phyloP scores from a whole-genome alignment of 2,329 filamentous ascomycete species.

The Graphiopsis chlorocephala region DNA sequence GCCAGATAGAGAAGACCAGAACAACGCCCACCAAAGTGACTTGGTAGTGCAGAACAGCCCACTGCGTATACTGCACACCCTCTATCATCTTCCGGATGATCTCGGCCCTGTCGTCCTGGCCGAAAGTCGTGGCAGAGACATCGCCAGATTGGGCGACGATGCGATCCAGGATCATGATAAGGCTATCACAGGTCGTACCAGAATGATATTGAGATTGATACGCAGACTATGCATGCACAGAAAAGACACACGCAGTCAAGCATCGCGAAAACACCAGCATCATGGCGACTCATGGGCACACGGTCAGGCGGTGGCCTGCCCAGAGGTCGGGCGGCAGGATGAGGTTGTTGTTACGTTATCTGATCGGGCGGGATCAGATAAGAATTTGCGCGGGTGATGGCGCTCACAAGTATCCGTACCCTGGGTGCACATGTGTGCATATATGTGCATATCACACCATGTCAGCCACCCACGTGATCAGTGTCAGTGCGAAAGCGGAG shows the following conservation, averaged over 20 bases:
- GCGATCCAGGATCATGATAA: conserved; percentile 6
- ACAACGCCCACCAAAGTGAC: conserved; percentile 38
- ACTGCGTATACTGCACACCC: conserved; percentile 25
- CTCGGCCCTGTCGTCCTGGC: conserved; percentile 1
- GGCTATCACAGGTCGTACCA: neutral
- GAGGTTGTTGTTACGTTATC: conserved; percentile 3
- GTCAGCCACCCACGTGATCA: neutral
- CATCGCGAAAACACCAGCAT: neutral
- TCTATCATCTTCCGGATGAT: conserved; percentile 2
- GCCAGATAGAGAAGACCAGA: conserved; percentile 36
- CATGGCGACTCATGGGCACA: neutral
- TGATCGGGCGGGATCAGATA: conserved; percentile 10
- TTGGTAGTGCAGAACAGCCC: conserved; percentile 42
- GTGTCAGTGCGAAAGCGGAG: neutral
- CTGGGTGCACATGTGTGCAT: neutral
- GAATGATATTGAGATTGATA: neutral
- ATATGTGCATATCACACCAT: neutral
- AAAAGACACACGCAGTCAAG: neutral
- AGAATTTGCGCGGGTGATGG: neutral
- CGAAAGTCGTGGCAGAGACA: neutral
- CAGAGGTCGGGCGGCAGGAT: conserved; percentile 3
- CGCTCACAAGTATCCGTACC: neutral
- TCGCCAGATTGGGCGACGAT: conserved; percentile 10
- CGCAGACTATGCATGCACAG: neutral
- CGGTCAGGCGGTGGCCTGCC: neutral